phyloP scores from a whole-genome alignment of 352 stramenopile genomes.

The Globisporangium parvum region DNA sequence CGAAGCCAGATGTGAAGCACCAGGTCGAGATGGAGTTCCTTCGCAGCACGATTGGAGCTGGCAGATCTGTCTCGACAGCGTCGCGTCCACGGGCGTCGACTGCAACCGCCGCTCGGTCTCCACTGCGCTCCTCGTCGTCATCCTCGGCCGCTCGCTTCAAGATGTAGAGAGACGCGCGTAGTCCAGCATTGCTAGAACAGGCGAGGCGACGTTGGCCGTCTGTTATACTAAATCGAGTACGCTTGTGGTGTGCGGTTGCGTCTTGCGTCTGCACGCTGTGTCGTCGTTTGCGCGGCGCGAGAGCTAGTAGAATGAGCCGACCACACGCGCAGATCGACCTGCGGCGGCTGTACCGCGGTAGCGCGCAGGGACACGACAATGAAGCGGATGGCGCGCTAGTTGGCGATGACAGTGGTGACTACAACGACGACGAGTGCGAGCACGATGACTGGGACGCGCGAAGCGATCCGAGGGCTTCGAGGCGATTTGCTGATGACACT shows the following conservation, averaged over 20 bases:
- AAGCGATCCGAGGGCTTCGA: background rate
- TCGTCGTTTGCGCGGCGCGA: background rate
- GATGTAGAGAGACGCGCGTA: too few relatives aligned
- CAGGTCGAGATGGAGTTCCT: slow-evolving; percentile 55
- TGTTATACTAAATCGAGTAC: too few relatives aligned
- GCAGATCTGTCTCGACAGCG: background rate
- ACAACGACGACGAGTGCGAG: background rate
- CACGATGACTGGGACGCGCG: background rate
- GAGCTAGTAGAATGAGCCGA: background rate
- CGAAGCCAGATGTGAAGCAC: slow-evolving; percentile 10
- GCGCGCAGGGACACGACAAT: background rate
- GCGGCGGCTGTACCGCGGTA: background rate
- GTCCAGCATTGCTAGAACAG: too few relatives aligned
- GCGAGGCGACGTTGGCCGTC: too few relatives aligned
- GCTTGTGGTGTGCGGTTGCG: too few relatives aligned
- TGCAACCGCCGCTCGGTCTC: slow-evolving; percentile 1
- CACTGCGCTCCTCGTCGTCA: slow-evolving; percentile 1
- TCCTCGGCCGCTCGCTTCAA: background rate
- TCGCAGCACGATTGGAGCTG: slow-evolving; percentile 19
- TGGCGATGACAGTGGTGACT: background rate
- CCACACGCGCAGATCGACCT: slow-evolving; percentile 9
- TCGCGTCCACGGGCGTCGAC: background rate
- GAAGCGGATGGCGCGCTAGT: background rate
- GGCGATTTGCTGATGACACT: background rate
- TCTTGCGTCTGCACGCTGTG: background rate